These are phyloP conservation scores for Articulospora tetracladia DNA, from an alignment of 495 filamentous ascomycete genomes.

Conservation along the genomic window DNA sequence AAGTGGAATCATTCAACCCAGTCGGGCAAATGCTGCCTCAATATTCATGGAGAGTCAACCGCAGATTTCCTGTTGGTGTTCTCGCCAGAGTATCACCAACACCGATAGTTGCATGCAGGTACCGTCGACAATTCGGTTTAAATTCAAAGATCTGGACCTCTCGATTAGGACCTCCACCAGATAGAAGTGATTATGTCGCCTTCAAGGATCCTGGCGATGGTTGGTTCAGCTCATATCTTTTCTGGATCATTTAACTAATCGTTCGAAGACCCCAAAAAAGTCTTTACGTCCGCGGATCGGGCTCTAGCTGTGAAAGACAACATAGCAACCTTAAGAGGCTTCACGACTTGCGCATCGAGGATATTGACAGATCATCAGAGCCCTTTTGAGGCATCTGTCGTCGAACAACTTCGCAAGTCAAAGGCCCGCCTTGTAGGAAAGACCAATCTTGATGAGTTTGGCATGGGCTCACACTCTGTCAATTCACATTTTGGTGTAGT, in stretches of 20 bases:
- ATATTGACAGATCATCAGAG: conserved; percentile 65
- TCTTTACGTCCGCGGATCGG: background rate
- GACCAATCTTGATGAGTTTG: conserved; percentile 95
- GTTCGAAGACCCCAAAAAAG: background rate
- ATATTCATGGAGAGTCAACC: background rate
- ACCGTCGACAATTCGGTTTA: too few relatives aligned
- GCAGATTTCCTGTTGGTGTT: background rate
- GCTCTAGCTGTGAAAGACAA: conserved; percentile 81
- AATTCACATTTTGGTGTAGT: conserved; percentile 72
- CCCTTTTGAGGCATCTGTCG: conserved; percentile 84
- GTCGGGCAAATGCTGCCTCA: background rate
- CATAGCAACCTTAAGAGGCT: conserved; percentile 58
- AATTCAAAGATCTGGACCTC: background rate
- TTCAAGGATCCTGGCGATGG: background rate
- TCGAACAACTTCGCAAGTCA: conserved; percentile 37
- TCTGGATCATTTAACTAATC: background rate
- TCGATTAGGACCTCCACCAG: background rate
- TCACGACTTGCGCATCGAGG: conserved; percentile 78
- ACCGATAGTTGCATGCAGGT: too few relatives aligned
- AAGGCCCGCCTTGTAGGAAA: conserved; percentile 59
- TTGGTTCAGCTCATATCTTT: too few relatives aligned
- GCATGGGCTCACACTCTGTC: conserved; percentile 90
- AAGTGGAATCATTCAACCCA: background rate
- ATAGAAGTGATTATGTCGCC: background rate
- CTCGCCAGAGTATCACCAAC: background rate